Evolutionary conservation across 83 land plant genomes (phyloP), one percentile per base, ranked within the genome.

Genomic region (Picea mariana): DNA sequence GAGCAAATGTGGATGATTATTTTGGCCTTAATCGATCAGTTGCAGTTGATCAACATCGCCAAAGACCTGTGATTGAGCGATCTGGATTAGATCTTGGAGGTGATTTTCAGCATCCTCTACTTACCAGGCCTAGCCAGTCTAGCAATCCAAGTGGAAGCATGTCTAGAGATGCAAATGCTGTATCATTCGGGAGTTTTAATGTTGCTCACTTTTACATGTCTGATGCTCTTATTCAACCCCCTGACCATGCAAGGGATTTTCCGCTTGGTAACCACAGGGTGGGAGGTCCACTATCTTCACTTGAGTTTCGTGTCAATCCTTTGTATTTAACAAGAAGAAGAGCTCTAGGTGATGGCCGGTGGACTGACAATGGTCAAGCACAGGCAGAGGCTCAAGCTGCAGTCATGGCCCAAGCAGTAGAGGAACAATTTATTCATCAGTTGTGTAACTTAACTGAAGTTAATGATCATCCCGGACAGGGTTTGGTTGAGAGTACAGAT

Each of bases 341-440:
- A 44, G 88, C 83, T 63, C 79, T 82, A 34, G 40, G 85, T 23
- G 88, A 86, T 9, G 66, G 78, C 68, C 86, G 97, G 38, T 97
- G 90, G 90, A 88, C 90, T 24, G 90, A 88, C 80, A 88, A 86
- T 83, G 90, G 90, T 24, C 90, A 80, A 64, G 80, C 85, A 31
- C 90, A 88, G 85, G 68, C 83, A 80, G 90, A 88, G 21, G 85
- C 88, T 67, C 85, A 88, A 59, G 87, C 90, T 49, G 80, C 90
- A 42, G 82, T 85, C 6, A 79, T 88, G 15, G 88, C 88, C 13
- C 90, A 88, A 83, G 82, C 89, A 27, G 77, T 88, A 31, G 90
- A 88, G 80, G 83, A 77, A 34, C 83, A 82, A 42, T 88, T 85
- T 76, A 80, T 86, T 72, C 62, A 79, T 79, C 88, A 77, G 23